These are phyloP conservation scores for Amaranthus tricolor DNA, from an alignment of 179 eudicot species.

Conservation along the genomic window DNA sequence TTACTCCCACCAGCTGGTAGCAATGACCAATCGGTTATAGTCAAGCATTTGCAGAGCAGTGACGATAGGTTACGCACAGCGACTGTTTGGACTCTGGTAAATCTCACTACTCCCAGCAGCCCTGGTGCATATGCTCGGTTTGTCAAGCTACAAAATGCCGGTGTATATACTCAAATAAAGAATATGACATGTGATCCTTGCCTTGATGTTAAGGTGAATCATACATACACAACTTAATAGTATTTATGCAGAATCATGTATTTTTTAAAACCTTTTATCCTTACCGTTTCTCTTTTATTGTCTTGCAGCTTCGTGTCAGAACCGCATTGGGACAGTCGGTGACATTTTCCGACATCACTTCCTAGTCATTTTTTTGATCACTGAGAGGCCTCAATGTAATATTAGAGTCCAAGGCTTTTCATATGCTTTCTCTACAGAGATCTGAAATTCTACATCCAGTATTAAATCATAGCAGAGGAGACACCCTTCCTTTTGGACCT, in stretches of 20 bases:
- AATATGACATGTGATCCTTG: slow-evolving; percentile 79
- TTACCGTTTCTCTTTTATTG: neutral
- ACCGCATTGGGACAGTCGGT: slow-evolving; percentile 57
- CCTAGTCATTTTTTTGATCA: slow-evolving; percentile 28
- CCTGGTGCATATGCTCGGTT: slow-evolving; percentile 64
- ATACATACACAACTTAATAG: neutral
- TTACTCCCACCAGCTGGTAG: slow-evolving; percentile 46
- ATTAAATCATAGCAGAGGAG: neutral
- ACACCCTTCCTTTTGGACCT: neutral
- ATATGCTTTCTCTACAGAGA: slow-evolving; percentile 17
- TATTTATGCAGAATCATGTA: neutral
- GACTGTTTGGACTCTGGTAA: slow-evolving; percentile 69
- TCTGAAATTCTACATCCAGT: slow-evolving; percentile 3
- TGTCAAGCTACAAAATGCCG: slow-evolving; percentile 55
- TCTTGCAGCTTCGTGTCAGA: slow-evolving; percentile 71
- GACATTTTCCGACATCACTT: slow-evolving; percentile 44
- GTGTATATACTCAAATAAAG: slow-evolving; percentile 64
- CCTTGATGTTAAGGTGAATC: slow-evolving; percentile 84
- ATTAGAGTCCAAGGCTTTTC: slow-evolving; percentile 8
- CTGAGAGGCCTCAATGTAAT: slow-evolving; percentile 16
- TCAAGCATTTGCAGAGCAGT: slow-evolving; percentile 60
- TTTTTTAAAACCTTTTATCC: neutral
- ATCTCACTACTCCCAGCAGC: slow-evolving; percentile 74
- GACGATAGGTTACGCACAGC: slow-evolving; percentile 67
- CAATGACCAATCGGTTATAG: slow-evolving; percentile 40